phyloP scores from a whole-genome alignment of 768 basidiomycete species.

The Udeniomyces megalosporus region DNA sequence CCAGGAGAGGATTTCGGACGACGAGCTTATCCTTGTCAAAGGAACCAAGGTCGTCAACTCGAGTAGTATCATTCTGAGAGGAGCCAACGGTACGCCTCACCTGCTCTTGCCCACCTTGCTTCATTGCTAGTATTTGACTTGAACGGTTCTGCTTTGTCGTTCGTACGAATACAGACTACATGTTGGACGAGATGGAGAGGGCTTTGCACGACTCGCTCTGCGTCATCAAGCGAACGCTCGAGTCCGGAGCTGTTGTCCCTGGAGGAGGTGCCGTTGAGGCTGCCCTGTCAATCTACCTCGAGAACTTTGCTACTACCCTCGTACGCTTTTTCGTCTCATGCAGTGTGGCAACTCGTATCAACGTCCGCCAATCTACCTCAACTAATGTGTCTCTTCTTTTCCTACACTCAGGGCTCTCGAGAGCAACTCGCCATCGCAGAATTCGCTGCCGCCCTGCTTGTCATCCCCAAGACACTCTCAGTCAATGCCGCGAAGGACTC shows the following conservation, averaged over 20 bases:
- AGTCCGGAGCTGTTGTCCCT: slow-evolving; percentile 88
- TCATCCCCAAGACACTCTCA: slow-evolving; percentile 91
- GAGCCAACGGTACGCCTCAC: slow-evolving; percentile 46
- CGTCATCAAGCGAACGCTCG: slow-evolving; percentile 88
- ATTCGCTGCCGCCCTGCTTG: slow-evolving; percentile 77
- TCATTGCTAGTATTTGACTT: not conserved
- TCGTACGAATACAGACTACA: slow-evolving; percentile 47
- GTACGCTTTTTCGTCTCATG: slow-evolving; percentile 42
- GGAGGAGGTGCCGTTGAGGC: slow-evolving; percentile 96
- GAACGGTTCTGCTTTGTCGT: not conserved
- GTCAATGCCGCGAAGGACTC: slow-evolving; percentile 98
- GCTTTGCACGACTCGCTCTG: slow-evolving; percentile 86
- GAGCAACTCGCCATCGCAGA: slow-evolving; percentile 99
- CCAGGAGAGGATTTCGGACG: slow-evolving; percentile 94
- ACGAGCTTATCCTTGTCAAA: slow-evolving; percentile 92
- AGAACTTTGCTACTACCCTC: slow-evolving; percentile 95
- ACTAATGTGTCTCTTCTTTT: not conserved
- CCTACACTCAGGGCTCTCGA: slow-evolving; percentile 59
- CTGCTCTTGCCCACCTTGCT: not conserved
- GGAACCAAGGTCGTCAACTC: slow-evolving; percentile 94
- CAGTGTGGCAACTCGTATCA: not conserved
- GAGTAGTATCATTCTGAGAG: slow-evolving; percentile 78
- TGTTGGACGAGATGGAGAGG: slow-evolving; percentile 99
- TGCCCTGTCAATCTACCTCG: slow-evolving; percentile 88
- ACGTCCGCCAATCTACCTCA: too few relatives aligned